Evolutionary conservation across 2,329 filamentous ascomycete species (phyloP).

Genomic region (Xylaria polymorpha): DNA sequence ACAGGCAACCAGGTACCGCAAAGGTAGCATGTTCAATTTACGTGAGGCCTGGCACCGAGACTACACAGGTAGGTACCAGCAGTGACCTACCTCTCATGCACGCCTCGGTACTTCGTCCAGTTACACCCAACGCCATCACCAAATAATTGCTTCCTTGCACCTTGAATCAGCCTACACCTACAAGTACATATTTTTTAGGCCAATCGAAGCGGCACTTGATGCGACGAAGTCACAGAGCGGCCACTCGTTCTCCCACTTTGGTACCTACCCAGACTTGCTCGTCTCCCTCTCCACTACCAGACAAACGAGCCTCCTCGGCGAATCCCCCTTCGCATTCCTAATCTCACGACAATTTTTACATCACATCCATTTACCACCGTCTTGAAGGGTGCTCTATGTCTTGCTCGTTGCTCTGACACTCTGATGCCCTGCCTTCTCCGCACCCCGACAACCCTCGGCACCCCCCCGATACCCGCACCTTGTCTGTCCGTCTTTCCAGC

Average conservation of each 20-base stretch:
- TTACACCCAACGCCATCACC: neutral
- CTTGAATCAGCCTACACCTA: neutral
- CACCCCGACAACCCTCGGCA: no score
- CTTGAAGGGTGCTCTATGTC: neutral
- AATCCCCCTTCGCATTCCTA: neutral
- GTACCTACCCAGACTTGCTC: neutral
- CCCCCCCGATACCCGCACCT: neutral
- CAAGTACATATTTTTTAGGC: neutral
- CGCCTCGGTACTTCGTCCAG: neutral
- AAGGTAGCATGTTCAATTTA: neutral
- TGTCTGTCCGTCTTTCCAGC: neutral
- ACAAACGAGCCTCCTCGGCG: neutral
- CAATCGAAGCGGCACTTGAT: constrained; percentile 2
- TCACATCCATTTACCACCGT: neutral
- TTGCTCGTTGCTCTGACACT: neutral
- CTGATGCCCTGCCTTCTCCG: neutral
- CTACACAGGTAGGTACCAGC: neutral
- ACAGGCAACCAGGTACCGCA: neutral
- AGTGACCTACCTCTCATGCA: neutral
- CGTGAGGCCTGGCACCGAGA: neutral
- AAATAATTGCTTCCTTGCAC: neutral
- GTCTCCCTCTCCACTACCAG: neutral
- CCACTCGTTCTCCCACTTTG: no score
- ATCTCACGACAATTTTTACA: neutral
- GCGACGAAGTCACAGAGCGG: neutral